Percentiles rank a stretch among this genome's conserved stretches.
Evolutionary conservation across 805 yeast species (phyloP).

Genomic region (Lipomyces sp.): DNA sequence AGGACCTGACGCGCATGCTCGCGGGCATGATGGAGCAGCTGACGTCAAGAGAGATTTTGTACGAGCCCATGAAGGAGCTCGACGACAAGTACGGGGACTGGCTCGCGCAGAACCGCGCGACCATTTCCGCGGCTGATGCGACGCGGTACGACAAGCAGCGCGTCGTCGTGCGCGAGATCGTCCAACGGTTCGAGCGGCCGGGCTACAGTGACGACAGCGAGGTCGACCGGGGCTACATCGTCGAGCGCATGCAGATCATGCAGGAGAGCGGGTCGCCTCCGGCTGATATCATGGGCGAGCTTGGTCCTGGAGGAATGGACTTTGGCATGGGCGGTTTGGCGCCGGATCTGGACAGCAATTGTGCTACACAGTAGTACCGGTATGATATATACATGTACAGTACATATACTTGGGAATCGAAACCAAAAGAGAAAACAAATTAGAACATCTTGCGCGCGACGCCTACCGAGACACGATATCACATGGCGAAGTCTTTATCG

Average conservation of each 20-base stretch:
- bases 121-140: slow-evolving; percentile 47
- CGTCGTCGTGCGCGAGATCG: slow-evolving; percentile 56
- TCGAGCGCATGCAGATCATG: slow-evolving; percentile 55
- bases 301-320: slow-evolving; percentile 33
- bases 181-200: slow-evolving; percentile 62
- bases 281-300: slow-evolving; percentile 62
- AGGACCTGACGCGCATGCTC: slow-evolving; percentile 63
- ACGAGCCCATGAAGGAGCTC: slow-evolving; percentile 83
- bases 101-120: slow-evolving; percentile 53
- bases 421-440: no score
- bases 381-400: not conserved
- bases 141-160: slow-evolving; percentile 60
- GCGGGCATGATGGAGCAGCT: slow-evolving; percentile 76
- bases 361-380: not conserved
- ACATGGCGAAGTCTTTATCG: no score
- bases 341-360: not conserved
- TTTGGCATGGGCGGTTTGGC: slow-evolving; percentile 5
- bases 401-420: no score
- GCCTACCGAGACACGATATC: no score
- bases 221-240: slow-evolving; percentile 50
- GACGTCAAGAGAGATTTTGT: slow-evolving; percentile 78
- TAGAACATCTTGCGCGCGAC: no score
- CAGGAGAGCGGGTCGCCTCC: slow-evolving; percentile 81
- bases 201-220: slow-evolving; percentile 53
- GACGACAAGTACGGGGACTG: slow-evolving; percentile 68